Evolutionary conservation across 352 stramenopile genomes (phyloP), one percentile per base, ranked within the genome.

Genomic region (Pythium myriotylum): DNA sequence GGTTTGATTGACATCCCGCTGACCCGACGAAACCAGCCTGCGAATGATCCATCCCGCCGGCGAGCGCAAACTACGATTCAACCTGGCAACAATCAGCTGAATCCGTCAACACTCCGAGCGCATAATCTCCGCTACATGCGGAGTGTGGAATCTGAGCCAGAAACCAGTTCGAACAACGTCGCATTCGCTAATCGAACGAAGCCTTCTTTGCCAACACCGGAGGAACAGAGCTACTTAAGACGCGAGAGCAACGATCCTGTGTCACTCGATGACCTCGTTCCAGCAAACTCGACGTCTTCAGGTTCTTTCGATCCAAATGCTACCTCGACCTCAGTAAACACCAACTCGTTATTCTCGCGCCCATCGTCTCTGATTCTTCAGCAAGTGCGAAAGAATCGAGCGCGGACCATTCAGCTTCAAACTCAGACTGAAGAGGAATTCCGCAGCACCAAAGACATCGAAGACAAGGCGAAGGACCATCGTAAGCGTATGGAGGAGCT

Each of bases 401-500:
- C 60, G n/a, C 33, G 53, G 1, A 68, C 60, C 16, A 68, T 68
- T 19, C 60, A 62, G 8, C 4, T 68, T 3, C 60, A 68, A 37
- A 29, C 46, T 0, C 51, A 52, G 13, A 65, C 67, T 3, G 69
- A 83, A 9, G 73, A 78, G 50, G 59, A 74, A 51, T 55, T 71
- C 29, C 76, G 72, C n/a, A 62, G 45, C 4, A 85, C 76, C 1
- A 74, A 85, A 45, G 69, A 81, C 22, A 62, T 89, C 55, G 67
- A 65, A 19, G 72, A 70, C 53, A 70, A 80, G 16, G 68, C 82
- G 56, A 72, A 77, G 48, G 74, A 88, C 51, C 80, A 89, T 52
- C 60, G 56, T 19, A 72, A 62, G n/a, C 76, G 80, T n/a, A 89
- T 89, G 80, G 74, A 70, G 10, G 77, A 89, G 56, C 70, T 89